Evolutionary conservation across 345 rosid genomes (phyloP).

Genomic region (Lepidium aucheri): DNA sequence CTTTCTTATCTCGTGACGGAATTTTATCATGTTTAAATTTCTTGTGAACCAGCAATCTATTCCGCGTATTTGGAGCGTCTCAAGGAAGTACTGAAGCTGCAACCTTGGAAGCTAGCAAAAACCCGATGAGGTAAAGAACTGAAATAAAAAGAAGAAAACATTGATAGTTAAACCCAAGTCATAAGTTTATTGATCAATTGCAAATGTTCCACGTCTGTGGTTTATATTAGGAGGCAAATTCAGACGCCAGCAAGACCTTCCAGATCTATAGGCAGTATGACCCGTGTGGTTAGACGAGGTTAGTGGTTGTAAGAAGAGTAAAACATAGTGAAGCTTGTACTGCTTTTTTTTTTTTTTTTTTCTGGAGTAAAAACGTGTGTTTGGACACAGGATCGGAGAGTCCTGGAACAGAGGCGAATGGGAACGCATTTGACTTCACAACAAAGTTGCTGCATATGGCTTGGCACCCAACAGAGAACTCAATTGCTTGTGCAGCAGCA

Average conservation of each 20-base stretch:
- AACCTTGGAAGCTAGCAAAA: constrained; percentile 99
- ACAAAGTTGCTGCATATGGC: constrained; percentile 95
- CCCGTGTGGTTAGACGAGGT: constrained; percentile 96
- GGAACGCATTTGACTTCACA: constrained; percentile 81
- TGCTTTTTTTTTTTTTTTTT: not conserved
- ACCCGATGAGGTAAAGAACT: constrained; percentile 84
- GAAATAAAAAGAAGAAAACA: not conserved
- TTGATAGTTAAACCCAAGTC: not conserved
- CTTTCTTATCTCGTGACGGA: not conserved
- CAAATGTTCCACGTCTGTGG: not conserved
- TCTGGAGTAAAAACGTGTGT: not conserved
- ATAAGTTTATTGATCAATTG: not conserved
- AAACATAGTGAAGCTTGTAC: not conserved
- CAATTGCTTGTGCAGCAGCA: constrained; percentile 99
- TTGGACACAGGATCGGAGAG: constrained; percentile 69
- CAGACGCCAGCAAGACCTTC: constrained; percentile 91
- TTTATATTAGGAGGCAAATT: constrained; percentile 47
- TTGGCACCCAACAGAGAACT: constrained; percentile 96
- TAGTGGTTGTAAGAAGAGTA: constrained; percentile 20
- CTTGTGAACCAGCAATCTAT: constrained; percentile 62
- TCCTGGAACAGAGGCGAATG: constrained; percentile 77
- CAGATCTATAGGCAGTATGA: constrained; percentile 78
- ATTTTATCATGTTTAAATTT: not conserved
- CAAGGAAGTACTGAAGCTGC: constrained; percentile 78
- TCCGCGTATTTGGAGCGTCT: constrained; percentile 85